Base-by-base conservation (phyloP, 1,284 basidiomycete genomes). In the Bjerkandera adusta region DNA sequence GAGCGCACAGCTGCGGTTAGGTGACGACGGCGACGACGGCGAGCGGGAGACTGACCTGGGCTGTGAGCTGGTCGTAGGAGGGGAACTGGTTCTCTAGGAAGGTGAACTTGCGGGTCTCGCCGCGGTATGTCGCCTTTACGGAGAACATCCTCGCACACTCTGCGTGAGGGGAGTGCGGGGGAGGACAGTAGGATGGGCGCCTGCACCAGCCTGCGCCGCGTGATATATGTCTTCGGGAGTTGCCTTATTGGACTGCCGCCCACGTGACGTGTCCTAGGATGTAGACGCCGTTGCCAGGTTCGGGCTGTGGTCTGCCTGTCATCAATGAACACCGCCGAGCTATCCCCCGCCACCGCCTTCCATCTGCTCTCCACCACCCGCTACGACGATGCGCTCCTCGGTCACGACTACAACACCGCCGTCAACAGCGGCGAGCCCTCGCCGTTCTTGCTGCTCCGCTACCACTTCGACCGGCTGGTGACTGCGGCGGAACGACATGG, bases 391-490 rank as follows among this genome's bases (percentile, higher is more conserved):
- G 62, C 60, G 22, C 68, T 87, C 5, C 57, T 67, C 10, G 50
- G 57, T 5, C 60, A 73, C 10, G 29, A 52, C 6, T 88, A 81
- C 83, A 88, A 87, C 55, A 72, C 80, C 16, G 67, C 68, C 13
- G 54, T 67, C 7, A 71, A 77, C 40, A 69, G 68, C 16, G 64
- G 57, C 1, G 46, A 52, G 0, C 75, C 77, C 1, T 81, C 76
- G 0, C 68, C 75, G 0, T 85, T 79, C 54, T 65, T 88, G 20
- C 66, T 89, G 0, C 75, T 87, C 13, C 63, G 60, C 0, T 73
- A 75, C 56, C 85, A 89, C 53, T 59, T 71, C 44, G 75, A 83
- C 36, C 77, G 86, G 29, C 71, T 89, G 0, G 41, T 61, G 11
- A 61, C 69, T 13, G 79, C 81, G 8, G 73, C 76, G 1, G 53